These are phyloP conservation scores for Clathrospora elynae DNA, from an alignment of 2,329 filamentous ascomycete species.

Conservation along the genomic window DNA sequence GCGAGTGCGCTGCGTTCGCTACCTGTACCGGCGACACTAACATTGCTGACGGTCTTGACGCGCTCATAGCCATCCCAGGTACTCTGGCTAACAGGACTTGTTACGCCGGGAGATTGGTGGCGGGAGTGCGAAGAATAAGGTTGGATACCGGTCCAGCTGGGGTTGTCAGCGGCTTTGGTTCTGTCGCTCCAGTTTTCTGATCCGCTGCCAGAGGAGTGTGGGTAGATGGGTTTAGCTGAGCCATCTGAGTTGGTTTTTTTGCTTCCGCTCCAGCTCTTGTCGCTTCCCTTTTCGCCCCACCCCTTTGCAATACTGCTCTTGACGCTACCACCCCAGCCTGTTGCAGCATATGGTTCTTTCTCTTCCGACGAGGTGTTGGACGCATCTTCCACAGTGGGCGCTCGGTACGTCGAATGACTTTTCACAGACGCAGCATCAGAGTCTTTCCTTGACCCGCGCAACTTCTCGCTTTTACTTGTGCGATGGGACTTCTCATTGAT, in stretches of 20 bases:
- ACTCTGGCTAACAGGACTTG: slow-evolving; percentile 1
- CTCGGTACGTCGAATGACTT: slow-evolving; percentile 26
- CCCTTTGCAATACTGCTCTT: slow-evolving; percentile 3
- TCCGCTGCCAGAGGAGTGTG: slow-evolving; percentile 6
- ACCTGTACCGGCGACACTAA: slow-evolving; percentile 19
- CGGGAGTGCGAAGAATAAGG: not conserved
- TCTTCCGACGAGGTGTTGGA: slow-evolving; percentile 16
- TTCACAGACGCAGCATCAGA: slow-evolving; percentile 11
- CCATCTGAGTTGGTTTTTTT: not conserved
- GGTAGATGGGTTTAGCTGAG: slow-evolving; percentile 12
- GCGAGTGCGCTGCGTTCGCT: slow-evolving; percentile 15
- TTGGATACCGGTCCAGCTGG: slow-evolving; percentile 5
- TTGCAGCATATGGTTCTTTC: not conserved
- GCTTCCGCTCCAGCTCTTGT: not conserved
- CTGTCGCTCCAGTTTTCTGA: slow-evolving; percentile 1
- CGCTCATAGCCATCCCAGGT: slow-evolving; percentile 31
- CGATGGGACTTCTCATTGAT: slow-evolving; percentile 3
- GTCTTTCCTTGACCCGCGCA: not conserved
- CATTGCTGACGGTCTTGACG: slow-evolving; percentile 25
- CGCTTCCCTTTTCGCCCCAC: not conserved
- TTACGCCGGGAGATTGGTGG: not conserved
- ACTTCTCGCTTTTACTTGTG: slow-evolving; percentile 1
- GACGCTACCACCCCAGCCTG: slow-evolving; percentile 7
- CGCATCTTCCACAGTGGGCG: slow-evolving; percentile 31
- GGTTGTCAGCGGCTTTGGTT: slow-evolving; percentile 2